phyloP scores from a whole-genome alignment of 108 stramenopile genomes.

The Cyclotella baltica region DNA sequence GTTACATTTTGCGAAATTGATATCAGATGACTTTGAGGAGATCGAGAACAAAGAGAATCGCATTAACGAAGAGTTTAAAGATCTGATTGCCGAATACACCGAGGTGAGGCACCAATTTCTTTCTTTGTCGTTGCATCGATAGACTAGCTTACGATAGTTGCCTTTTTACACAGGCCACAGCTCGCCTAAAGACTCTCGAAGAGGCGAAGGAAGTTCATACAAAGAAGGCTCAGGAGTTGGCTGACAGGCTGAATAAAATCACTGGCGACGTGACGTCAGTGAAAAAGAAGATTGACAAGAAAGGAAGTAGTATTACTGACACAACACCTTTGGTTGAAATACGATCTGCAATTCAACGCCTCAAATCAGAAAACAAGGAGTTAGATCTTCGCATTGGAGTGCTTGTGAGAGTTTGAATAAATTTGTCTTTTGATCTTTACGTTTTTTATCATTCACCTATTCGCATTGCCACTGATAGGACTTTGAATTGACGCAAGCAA shows the following conservation, averaged over 20 bases:
- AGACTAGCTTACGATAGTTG: not conserved
- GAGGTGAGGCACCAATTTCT: slow-evolving; percentile 10
- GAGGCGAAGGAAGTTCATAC: slow-evolving; percentile 16
- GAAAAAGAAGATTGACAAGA: slow-evolving; percentile 44
- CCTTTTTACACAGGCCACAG: slow-evolving; percentile 5
- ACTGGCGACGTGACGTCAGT: slow-evolving; percentile 18
- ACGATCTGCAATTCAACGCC: slow-evolving; percentile 31
- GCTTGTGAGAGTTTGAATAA: slow-evolving; percentile 19
- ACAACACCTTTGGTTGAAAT: slow-evolving; percentile 42
- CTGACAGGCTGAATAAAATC: slow-evolving; percentile 22
- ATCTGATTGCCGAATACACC: slow-evolving; percentile 22
- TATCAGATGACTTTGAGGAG: slow-evolving; percentile 22
- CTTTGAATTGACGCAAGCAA: slow-evolving; percentile 28
- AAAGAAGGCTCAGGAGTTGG: slow-evolving; percentile 19
- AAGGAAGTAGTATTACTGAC: slow-evolving; percentile 48
- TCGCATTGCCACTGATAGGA: slow-evolving; percentile 6
- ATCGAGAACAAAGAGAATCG: slow-evolving; percentile 26
- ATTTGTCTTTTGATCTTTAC: not conserved
- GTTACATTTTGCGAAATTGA: not conserved
- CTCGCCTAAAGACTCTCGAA: slow-evolving; percentile 15
- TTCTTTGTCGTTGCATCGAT: not conserved
- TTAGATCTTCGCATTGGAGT: slow-evolving; percentile 42
- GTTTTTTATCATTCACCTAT: not conserved
- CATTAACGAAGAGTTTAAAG: slow-evolving; percentile 15
- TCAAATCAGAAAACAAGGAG: slow-evolving; percentile 48